These are phyloP conservation scores for Diaporthe vexans DNA, from an alignment of 2,329 filamentous ascomycete species.

Conservation along the genomic window DNA sequence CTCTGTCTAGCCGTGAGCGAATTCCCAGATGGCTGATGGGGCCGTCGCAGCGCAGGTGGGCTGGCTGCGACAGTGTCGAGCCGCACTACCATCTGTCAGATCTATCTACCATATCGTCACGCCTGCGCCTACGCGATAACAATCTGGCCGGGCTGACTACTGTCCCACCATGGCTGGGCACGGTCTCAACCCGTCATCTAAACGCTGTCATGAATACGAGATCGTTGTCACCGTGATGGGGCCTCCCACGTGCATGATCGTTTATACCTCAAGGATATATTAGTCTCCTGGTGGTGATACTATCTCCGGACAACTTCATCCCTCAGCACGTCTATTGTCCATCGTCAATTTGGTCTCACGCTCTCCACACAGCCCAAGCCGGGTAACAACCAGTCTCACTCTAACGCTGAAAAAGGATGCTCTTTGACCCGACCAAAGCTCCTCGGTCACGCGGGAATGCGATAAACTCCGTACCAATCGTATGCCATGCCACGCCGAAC, in stretches of 20 bases:
- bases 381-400: slow-evolving; percentile 18
- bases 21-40: slow-evolving; percentile 12
- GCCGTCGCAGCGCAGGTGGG: slow-evolving; percentile 21
- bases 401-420: slow-evolving; percentile 14
- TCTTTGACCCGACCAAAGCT: slow-evolving; percentile 17
- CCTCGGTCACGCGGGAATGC: slow-evolving; percentile 23
- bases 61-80: slow-evolving; percentile 1
- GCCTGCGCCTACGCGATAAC: neutral
- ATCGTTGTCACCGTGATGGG: too few relatives aligned
- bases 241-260: neutral
- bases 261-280: slow-evolving; percentile 28
- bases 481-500: slow-evolving; percentile 37
- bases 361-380: slow-evolving; percentile 8
- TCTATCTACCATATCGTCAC: neutral
- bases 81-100: neutral
- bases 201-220: neutral
- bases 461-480: slow-evolving; percentile 34
- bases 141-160: neutral
- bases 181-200: neutral
- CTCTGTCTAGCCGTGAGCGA: neutral
- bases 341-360: slow-evolving; percentile 20
- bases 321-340: neutral
- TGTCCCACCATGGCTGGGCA: slow-evolving; percentile 16
- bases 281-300: slow-evolving; percentile 28
- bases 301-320: slow-evolving; percentile 10